Base-by-base conservation (phyloP, 2,329 filamentous ascomycete species). In the Talaromyces albobiverticillius region DNA sequence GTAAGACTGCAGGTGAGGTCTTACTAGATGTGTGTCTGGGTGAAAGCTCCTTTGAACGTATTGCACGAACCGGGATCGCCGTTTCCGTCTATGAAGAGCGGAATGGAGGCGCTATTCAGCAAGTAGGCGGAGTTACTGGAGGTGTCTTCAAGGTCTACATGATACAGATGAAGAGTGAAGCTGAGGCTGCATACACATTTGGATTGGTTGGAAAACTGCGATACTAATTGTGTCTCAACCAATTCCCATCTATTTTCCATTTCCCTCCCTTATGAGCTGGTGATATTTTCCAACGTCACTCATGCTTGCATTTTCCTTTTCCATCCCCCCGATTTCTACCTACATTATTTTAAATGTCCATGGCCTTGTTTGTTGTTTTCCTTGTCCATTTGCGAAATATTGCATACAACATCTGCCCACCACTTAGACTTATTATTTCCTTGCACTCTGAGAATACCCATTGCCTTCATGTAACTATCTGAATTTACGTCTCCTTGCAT, bases 51-150 rank as follows among this genome's bases (percentile, higher is more conserved):
- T 95, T 96, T 72, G 88, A 92, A 61, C 79, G 89, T 16, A 84
- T 96, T 57, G 92, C 90, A 4, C 84, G 88, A 60, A 88, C 89
- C 31, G 92, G 92, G 45, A 93, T 96, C 63, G 89, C 94, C 1
- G 85, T 95, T 53, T 92, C 88, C 60, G 87, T 96, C 32, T 94
- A 90, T 84, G 88, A 94, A 68, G 85, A 90, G 61, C 84, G 84
- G 46, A 82, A 86, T 59, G 82, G 82, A 58, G 78, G 82, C 22
- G 82, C 82, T 22, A 70, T 79, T 47, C 78, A 82, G 0, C 76
- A 76, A 26, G 74, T 79, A 50, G 79, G 78, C 3, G 85, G 83
- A 23, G 84, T 85, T 31, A 81, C 83, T 4, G 78, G 77, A 29
- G 80, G 79, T 25, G 77, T 75, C 57, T 81, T 79, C 40, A 80